Evolutionary conservation across 768 basidiomycete genomes (phyloP), one percentile per base, ranked within the genome.

Genomic region (Myochromella boudieri): DNA sequence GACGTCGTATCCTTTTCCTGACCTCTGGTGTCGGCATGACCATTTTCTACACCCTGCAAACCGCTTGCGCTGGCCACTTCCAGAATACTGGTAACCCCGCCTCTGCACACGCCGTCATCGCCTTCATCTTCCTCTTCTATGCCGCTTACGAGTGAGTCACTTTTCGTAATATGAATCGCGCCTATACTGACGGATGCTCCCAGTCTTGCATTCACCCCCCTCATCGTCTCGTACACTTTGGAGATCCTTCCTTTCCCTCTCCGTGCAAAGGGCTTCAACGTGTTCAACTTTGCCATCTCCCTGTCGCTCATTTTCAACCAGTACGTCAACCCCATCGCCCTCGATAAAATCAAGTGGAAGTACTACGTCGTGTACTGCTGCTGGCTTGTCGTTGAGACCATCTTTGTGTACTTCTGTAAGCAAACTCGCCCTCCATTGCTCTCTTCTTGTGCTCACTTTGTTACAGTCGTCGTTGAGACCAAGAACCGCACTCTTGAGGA

Each of bases 241-340:
- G 93, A 95, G 66, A 94, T 95, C 66, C 70, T 94, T 43, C 91
- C 91, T 4, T 92, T 77, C 71, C 68, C 71, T 24, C 72, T 94
- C 46, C 90, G 91, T 64, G 90, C 90, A 54, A 93, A 91, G 74
- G 89, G 91, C 44, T 84, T 90, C 72, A 86, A 77, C 54, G 59
- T 92, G 45, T 89, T 92, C 75, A 87, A 81, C 68, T 86, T 93
- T 62, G 68, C 78, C 48, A 80, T 90, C 62, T 89, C 87, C 10
- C 55, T 85, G 45, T 78, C 90, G 5, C 81, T 93, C 55, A 87
- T 95, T 65, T 90, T 95, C 68, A 92, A 91, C 63, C 90, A 91
- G 67, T 90, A 91, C 60, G 81, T 85, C 63, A 92, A 92, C 71
- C 91, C 89, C 27, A 78, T 90, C 62, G 88, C 87, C 26, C 71